A percentile compares a stretch with the other conserved stretches of the same genome.
These are phyloP conservation scores for Polyplosphaeria fusca DNA, from an alignment of 495 filamentous ascomycete species.

Conservation along the genomic window DNA sequence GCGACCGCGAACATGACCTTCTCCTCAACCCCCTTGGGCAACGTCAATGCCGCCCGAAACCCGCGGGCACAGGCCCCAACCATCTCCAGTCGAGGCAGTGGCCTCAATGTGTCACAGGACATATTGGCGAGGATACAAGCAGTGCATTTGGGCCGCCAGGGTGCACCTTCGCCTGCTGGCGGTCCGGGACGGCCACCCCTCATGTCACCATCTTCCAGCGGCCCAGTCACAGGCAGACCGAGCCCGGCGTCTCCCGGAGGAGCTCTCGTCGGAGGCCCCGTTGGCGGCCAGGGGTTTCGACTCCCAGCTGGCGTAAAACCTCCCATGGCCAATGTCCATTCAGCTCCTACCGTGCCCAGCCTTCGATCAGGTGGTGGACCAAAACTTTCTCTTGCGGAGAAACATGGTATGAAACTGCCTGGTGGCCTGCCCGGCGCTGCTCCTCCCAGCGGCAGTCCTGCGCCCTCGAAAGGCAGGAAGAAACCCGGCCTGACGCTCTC, in stretches of 20 bases:
- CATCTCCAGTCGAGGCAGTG: slow-evolving; percentile 53
- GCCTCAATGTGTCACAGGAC: slow-evolving; percentile 63
- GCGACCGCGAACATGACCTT: slow-evolving; percentile 56
- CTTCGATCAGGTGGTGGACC: slow-evolving; percentile 26
- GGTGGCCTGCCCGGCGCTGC: slow-evolving; percentile 41
- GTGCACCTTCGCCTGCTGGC: slow-evolving; percentile 27
- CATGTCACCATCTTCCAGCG: slow-evolving; percentile 9
- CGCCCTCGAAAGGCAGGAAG: slow-evolving; percentile 34
- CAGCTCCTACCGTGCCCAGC: slow-evolving; percentile 38
- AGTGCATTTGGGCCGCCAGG: slow-evolving; percentile 39
- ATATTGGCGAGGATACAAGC: slow-evolving; percentile 57
- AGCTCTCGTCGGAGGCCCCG: slow-evolving; percentile 18
- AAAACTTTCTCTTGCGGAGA: slow-evolving; percentile 52
- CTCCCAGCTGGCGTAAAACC: slow-evolving; percentile 34
- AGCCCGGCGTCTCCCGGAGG: slow-evolving; percentile 13
- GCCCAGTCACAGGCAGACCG: slow-evolving; percentile 2
- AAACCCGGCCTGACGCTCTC: slow-evolving; percentile 41
- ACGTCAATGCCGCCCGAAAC: slow-evolving; percentile 73
- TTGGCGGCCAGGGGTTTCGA: slow-evolving; percentile 36
- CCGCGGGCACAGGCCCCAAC: slow-evolving; percentile 48
- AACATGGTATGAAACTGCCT: slow-evolving; percentile 38
- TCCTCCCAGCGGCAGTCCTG: slow-evolving; percentile 23
- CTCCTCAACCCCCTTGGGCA: slow-evolving; percentile 77
- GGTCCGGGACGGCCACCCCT: slow-evolving; percentile 18
- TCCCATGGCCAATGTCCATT: slow-evolving; percentile 31